Evolutionary conservation across 2,329 filamentous ascomycete genomes (phyloP).

Genomic region (Biscogniauxia sp.): DNA sequence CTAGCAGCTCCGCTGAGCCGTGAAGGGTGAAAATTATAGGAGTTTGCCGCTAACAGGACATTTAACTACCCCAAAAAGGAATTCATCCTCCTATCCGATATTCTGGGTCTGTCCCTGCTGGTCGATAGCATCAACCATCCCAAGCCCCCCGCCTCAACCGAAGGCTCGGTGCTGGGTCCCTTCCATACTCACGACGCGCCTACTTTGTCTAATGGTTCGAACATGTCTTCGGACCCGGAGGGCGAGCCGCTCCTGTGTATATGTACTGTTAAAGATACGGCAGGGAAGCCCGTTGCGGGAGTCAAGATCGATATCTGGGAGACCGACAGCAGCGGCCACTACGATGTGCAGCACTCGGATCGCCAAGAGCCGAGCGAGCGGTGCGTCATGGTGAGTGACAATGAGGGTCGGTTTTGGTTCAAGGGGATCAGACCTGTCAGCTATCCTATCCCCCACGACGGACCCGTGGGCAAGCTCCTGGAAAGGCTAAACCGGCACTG

Average conservation of each 20-base stretch:
- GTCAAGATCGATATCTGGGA: constrained; percentile 84
- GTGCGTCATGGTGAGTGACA: constrained; percentile 67
- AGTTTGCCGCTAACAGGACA: background rate
- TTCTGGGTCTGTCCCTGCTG: constrained; percentile 74
- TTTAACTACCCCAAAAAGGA: constrained; percentile 45
- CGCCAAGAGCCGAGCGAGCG: constrained; percentile 65
- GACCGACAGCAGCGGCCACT: constrained; percentile 75
- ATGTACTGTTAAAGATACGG: constrained; percentile 67
- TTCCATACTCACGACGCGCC: constrained; percentile 81
- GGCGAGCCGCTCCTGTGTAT: constrained; percentile 70
- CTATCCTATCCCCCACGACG: constrained; percentile 83
- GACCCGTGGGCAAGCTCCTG: constrained; percentile 74
- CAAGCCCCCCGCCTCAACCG: constrained; percentile 66
- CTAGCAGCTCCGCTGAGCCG: too few species aligned
- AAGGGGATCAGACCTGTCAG: constrained; percentile 79
- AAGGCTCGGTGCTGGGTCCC: constrained; percentile 77
- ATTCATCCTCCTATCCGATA: constrained; percentile 80
- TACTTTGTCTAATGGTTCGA: constrained; percentile 50
- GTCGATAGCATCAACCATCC: constrained; percentile 84
- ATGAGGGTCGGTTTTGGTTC: constrained; percentile 79
- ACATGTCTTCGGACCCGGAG: constrained; percentile 65
- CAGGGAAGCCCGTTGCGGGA: constrained; percentile 59
- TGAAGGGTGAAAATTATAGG: too few species aligned
- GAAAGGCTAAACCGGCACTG: constrained; percentile 67
- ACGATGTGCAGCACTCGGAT: constrained; percentile 75